Conservation (phyloP, 306 rosid genomes). For the Comarum palustre region DNA sequence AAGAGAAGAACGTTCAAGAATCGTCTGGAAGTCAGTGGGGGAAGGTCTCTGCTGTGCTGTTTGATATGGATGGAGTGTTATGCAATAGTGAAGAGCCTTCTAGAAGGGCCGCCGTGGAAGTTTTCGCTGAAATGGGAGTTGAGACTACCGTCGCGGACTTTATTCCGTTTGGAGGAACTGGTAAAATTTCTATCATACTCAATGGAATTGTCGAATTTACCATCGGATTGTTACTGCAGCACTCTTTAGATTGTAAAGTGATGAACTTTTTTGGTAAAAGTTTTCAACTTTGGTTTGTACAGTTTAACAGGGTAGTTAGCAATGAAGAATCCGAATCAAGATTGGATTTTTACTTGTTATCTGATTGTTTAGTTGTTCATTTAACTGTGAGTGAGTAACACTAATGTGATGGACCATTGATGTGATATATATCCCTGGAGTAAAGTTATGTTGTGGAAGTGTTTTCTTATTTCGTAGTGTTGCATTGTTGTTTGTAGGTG, state of each 20-base stretch:
- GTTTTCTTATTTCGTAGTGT: not conserved
- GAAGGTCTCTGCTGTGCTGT: constrained; percentile 81
- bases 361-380: not conserved
- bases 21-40: constrained; percentile 59
- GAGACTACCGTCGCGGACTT: constrained; percentile 78
- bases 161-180: constrained; percentile 93
- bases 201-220: not conserved
- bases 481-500: constrained; percentile 54
- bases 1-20: constrained; percentile 42
- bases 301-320: not conserved
- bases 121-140: constrained; percentile 82
- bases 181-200: constrained; percentile 29
- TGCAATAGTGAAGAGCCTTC: constrained; percentile 88
- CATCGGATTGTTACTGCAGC: not conserved
- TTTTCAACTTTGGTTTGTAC: not conserved
- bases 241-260: not conserved
- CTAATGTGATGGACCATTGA: not conserved
- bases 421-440: too few species aligned
- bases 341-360: not conserved
- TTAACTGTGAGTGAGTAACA: not conserved
- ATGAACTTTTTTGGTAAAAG: not conserved
- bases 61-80: constrained; percentile 97
- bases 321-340: not conserved
- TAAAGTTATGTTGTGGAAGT: too few species aligned
- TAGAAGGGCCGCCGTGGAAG: constrained; percentile 75